Evolutionary conservation across 2,329 filamentous ascomycete genomes (phyloP), one percentile per base, ranked within the genome.

Genomic region (Colletotrichum tamarilloi): DNA sequence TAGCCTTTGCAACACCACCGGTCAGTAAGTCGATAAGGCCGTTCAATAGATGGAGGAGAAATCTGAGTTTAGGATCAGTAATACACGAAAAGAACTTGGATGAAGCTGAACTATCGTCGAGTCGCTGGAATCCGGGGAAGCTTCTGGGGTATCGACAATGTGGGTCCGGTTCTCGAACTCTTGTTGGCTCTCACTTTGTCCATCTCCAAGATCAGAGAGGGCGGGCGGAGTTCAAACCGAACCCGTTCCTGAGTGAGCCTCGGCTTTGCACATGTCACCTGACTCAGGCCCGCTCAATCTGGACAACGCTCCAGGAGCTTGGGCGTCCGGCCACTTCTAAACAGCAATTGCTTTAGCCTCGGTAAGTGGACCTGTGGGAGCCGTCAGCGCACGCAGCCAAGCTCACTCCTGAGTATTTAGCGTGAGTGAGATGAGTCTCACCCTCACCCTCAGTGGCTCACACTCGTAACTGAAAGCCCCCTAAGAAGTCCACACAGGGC

Each of bases 111-210:
- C 49, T n/a, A 22, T 28, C 62, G 35, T 16, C 58, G n/a, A 11
- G 66, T 11, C 19, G 11, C 26, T 1, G 28, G 59, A 63, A 70
- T 63, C 65, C n/a, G 46, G 67, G 46, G 59, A 56, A 60, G 55
- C 22, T 59, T 14, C 67, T 49, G n/a, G 53, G 58, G 38, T 19
- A 53, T 19, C 52, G 19, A 5, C 26, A 24, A 56, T 46, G 22
- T n/a, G 22, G 19, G 49, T 26, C 46, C 8, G 42, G 19, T 32
- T n/a, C 38, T 64, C 14, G 42, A 60, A 11, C 32, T 14, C 42
- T 12, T 12, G 28, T 32, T 19, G 5, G 38, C 16, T 26, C 7
- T 24, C 30, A 2, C 8, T 14, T 14, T 22, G 62, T 26, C 24
- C n/a, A 19, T 52, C 46, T 8, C 7, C 4, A 8, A 19, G 7